Conservation (phyloP, 1,139 yeast genomes). For the Saccharomyces hybrid region DNA sequence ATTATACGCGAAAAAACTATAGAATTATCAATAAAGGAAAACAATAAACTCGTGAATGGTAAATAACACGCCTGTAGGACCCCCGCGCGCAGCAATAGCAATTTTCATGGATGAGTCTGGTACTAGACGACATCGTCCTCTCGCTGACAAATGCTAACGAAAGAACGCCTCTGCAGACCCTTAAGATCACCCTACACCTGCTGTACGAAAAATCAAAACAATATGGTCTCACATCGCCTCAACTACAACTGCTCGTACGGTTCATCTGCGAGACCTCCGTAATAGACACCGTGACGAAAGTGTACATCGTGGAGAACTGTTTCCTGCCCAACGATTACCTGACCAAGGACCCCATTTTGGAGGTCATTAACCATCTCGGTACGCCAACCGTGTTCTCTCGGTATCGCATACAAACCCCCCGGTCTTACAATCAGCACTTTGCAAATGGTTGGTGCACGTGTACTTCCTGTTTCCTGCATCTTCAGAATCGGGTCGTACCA, state of each 20-base stretch:
- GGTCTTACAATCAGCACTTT: slow-evolving; percentile 29
- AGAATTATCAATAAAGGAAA: neutral
- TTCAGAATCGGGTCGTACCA: slow-evolving; percentile 17
- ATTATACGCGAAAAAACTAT: neutral
- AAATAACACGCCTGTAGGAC: neutral
- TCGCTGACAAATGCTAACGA: slow-evolving; percentile 4
- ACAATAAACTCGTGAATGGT: neutral
- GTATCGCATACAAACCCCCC: slow-evolving; percentile 12
- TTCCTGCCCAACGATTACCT: slow-evolving; percentile 32
- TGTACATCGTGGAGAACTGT: slow-evolving; percentile 27
- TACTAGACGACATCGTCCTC: slow-evolving; percentile 7
- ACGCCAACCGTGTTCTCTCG: slow-evolving; percentile 17
- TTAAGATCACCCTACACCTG: slow-evolving; percentile 12
- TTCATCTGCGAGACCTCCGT: slow-evolving; percentile 17
- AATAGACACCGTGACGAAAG: slow-evolving; percentile 17
- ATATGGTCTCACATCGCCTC: slow-evolving; percentile 18
- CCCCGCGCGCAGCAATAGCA: neutral
- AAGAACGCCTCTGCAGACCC: slow-evolving; percentile 10
- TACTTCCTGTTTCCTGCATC: slow-evolving; percentile 23
- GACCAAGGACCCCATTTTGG: slow-evolving; percentile 23
- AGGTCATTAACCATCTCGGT: slow-evolving; percentile 32
- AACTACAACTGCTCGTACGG: slow-evolving; percentile 13
- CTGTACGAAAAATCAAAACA: slow-evolving; percentile 13
- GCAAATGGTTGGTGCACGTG: slow-evolving; percentile 38
- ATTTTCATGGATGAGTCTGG: slow-evolving; percentile 5